These are phyloP conservation scores for Cucurbitaria berberidis DNA, from an alignment of 2,329 filamentous ascomycete genomes.

Conservation along the genomic window DNA sequence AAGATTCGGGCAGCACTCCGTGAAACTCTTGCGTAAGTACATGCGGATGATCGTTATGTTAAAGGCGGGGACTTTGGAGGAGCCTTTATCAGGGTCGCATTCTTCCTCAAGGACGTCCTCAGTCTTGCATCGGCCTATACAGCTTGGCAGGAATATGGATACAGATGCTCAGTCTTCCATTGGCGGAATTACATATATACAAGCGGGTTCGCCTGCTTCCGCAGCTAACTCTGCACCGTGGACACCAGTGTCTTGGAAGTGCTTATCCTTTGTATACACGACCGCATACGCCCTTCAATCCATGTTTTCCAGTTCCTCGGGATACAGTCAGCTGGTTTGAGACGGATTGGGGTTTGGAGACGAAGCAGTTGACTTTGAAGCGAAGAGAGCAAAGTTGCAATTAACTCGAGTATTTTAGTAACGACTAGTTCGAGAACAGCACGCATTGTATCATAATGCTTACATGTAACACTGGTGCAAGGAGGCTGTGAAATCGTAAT, in stretches of 20 bases:
- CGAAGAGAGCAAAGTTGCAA: not conserved
- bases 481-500: not conserved
- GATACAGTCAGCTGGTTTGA: too few species aligned
- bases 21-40: constrained; percentile 7
- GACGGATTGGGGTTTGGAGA: too few species aligned
- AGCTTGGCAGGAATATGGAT: not conserved
- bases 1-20: constrained; percentile 1
- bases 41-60: not conserved
- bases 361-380: too few species aligned
- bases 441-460: not conserved
- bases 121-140: not conserved
- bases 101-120: not conserved
- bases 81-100: not conserved
- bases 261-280: too few species aligned
- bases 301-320: too few species aligned
- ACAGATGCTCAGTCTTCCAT: not conserved
- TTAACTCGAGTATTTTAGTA: not conserved
- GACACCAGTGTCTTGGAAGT: too few species aligned
- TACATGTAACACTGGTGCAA: not conserved
- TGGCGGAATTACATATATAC: not conserved
- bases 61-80: not conserved
- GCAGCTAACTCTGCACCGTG: too few species aligned
- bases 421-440: too few species aligned
- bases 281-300: too few species aligned
- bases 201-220: not conserved